Evolutionary conservation across 1,139 yeast genomes (phyloP).

Genomic region (Geotrichum histeridarum): DNA sequence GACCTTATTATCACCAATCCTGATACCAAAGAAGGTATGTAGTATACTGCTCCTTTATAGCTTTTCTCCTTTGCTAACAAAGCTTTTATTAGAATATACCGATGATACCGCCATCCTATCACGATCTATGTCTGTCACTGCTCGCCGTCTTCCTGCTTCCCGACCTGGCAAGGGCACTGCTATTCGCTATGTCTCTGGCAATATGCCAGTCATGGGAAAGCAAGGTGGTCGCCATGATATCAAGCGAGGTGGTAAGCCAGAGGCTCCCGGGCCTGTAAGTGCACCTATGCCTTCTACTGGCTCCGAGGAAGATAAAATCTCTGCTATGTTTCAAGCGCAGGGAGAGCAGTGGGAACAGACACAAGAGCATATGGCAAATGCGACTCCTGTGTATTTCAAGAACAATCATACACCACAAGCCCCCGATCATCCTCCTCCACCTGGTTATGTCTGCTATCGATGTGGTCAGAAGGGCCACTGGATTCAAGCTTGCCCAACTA

Average conservation of each 20-base stretch:
- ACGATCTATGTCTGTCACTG: slow-evolving; percentile 78
- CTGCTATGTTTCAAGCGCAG: slow-evolving; percentile 88
- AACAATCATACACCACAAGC: slow-evolving; percentile 34
- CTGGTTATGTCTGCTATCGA: slow-evolving; percentile 90
- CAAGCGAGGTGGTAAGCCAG: slow-evolving; percentile 20
- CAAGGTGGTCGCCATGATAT: slow-evolving; percentile 31
- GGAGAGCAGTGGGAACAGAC: slow-evolving; percentile 92
- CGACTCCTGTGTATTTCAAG: slow-evolving; percentile 36
- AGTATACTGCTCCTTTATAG: not conserved
- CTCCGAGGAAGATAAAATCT: slow-evolving; percentile 82
- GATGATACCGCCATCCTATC: slow-evolving; percentile 84
- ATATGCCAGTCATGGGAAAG: slow-evolving; percentile 25
- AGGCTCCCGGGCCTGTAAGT: slow-evolving; percentile 26
- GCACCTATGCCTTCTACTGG: slow-evolving; percentile 35
- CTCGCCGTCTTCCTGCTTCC: slow-evolving; percentile 70
- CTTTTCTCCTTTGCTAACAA: not conserved
- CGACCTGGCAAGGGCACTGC: slow-evolving; percentile 54
- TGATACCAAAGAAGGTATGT: slow-evolving; percentile 57
- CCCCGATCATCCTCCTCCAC: slow-evolving; percentile 79
- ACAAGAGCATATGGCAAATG: slow-evolving; percentile 75
- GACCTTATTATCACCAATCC: slow-evolving; percentile 71
- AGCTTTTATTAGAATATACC: slow-evolving; percentile 50
- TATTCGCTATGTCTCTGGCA: slow-evolving; percentile 74
- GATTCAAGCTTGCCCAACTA: slow-evolving; percentile 94
- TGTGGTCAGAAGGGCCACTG: slow-evolving; percentile 97